Evolutionary conservation across 2,329 filamentous ascomycete species (phyloP).

Genomic region (Penicillium italicum): DNA sequence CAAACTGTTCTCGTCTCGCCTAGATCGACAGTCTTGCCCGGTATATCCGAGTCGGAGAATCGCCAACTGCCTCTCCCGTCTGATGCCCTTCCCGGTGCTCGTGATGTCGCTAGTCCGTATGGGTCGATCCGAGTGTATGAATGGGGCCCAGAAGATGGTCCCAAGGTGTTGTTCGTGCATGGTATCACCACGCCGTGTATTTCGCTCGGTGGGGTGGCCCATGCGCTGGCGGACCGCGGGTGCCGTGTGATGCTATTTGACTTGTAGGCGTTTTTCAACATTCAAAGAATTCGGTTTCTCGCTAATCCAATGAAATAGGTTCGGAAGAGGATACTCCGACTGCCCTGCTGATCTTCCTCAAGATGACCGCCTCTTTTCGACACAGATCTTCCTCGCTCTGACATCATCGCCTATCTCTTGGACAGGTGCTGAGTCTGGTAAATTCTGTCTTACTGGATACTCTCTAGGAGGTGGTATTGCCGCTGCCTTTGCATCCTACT

Average conservation of each 20-base stretch:
- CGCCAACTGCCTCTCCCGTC: constrained; percentile 60
- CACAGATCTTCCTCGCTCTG: constrained; percentile 68
- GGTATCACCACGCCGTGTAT: constrained; percentile 78
- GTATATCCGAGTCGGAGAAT: constrained; percentile 37
- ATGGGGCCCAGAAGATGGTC: constrained; percentile 69
- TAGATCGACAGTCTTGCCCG: constrained; percentile 31
- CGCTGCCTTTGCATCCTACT: constrained; percentile 65
- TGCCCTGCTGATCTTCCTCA: constrained; percentile 64
- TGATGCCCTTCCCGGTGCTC: constrained; percentile 58
- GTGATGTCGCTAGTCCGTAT: constrained; percentile 61
- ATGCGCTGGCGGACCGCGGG: constrained; percentile 61
- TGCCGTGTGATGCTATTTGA: constrained; percentile 77
- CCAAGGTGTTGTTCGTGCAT: constrained; percentile 71
- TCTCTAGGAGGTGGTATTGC: constrained; percentile 74
- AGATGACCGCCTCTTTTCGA: constrained; percentile 68
- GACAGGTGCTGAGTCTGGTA: constrained; percentile 50
- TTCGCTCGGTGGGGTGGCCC: constrained; percentile 63
- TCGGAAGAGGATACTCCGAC: constrained; percentile 73
- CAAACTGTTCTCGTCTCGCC: constrained; percentile 36
- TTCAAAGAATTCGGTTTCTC: neutral
- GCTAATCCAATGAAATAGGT: constrained; percentile 21
- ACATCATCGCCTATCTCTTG: constrained; percentile 67
- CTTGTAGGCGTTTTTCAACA: constrained; percentile 38
- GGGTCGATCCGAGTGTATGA: constrained; percentile 73
- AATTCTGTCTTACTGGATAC: constrained; percentile 73